Evolutionary conservation across 495 filamentous ascomycete genomes (phyloP), one percentile per base, ranked within the genome.

Genomic region (Viridothelium virens): DNA sequence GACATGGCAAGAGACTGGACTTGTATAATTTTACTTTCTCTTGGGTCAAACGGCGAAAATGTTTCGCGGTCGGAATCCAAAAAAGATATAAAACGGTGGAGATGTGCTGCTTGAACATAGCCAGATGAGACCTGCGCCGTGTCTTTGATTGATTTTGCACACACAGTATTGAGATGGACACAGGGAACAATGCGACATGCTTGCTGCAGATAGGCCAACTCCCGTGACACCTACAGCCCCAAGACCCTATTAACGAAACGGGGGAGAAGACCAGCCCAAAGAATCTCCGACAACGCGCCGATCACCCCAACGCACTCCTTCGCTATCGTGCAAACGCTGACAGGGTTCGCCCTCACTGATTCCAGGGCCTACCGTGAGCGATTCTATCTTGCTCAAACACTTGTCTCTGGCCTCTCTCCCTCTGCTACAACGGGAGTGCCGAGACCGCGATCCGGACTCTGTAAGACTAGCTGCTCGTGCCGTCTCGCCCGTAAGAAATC

Each of bases 381-480:
- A 3, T 33, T 10, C 31, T 9, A 18, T 18, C 7, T 31, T 59
- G 31, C 10, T 31, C 69, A 97, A 71, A 97, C 94, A 66, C 89
- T 89, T 48, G 82, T 87, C 79, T 96, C 91, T 10, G 90, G 82
- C 67, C 81, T 78, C 80, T 98, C 94, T 38, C 88, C 90, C 70
- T 91, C 88, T 6, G 94, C 94, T 71, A 98, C 91, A 66, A 98
- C 83, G 16, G 95, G 88, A 36, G 96, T 85, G 6, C 85, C 85
- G 53, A 97, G 78, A 11, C 95, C 94, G 53, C 94, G 84, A 68
- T 96, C 94, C 5, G 95, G 94, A 74, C 92, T 97, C 75, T 96
- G 91, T 69, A 97, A 75, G 7, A 98, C 91, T 56, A 98, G 80
- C 73, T 92, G 89, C 79, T 97, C 93, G 75, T 96, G 95, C 71